phyloP scores from a whole-genome alignment of 2,329 filamentous ascomycete genomes.

The Fonsecaea nubica region DNA sequence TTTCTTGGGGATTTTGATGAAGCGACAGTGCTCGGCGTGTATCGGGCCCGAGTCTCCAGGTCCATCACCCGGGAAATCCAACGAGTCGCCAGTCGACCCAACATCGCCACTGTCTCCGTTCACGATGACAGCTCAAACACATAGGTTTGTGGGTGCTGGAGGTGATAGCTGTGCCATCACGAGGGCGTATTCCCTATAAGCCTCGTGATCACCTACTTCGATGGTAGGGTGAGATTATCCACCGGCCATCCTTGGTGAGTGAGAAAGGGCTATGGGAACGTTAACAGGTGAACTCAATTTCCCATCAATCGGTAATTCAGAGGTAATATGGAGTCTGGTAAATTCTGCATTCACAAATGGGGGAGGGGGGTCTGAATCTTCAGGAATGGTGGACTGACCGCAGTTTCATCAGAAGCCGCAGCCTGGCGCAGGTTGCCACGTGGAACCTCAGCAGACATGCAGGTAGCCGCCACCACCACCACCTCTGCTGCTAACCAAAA shows the following conservation, averaged over 20 bases:
- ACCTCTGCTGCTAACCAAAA: no score
- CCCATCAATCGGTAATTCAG: no score
- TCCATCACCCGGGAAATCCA: constrained; percentile 49
- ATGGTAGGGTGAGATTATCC: constrained; percentile 3
- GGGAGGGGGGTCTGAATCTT: no score
- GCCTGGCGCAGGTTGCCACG: no score
- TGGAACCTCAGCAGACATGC: no score
- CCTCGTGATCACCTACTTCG: constrained; percentile 51
- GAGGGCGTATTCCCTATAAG: constrained; percentile 15
- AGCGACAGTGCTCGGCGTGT: constrained; percentile 54
- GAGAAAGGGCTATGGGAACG: no score
- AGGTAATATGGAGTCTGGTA: no score
- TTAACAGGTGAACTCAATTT: no score
- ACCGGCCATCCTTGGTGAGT: background rate
- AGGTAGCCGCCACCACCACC: no score
- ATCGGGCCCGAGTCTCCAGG: constrained; percentile 50
- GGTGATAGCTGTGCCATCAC: constrained; percentile 11
- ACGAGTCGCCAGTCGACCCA: constrained; percentile 54
- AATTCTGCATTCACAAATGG: no score
- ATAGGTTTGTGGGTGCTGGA: constrained; percentile 14
- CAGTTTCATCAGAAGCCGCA: no score
- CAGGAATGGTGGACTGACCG: no score
- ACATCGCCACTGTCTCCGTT: constrained; percentile 47
- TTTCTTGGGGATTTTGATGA: constrained; percentile 53
- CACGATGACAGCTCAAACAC: constrained; percentile 49